Conservation (phyloP, 306 rosid genomes). For the Dicorynia guianensis region DNA sequence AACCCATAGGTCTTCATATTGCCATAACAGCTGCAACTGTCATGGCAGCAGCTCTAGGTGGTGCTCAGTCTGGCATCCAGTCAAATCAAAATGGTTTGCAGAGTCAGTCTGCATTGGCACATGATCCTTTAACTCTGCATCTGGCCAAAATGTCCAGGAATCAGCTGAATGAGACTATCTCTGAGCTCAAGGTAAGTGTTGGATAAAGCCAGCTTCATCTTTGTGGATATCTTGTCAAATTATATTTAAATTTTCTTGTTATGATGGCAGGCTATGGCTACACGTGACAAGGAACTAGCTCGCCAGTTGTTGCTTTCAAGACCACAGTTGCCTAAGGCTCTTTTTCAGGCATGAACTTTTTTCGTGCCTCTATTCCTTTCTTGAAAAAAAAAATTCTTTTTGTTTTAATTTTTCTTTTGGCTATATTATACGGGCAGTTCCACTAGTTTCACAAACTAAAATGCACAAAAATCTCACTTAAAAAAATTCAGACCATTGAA, state of each 20-base stretch:
- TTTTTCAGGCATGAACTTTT: constrained; percentile 75
- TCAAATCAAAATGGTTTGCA: constrained; percentile 59
- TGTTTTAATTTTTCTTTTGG: no score
- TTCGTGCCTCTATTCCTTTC: constrained; percentile 34
- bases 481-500: no score
- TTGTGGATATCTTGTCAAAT: constrained; percentile 22
- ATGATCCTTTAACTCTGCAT: constrained; percentile 61
- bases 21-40: constrained; percentile 88
- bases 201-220: constrained; percentile 31
- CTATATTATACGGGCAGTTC: no score
- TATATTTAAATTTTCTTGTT: constrained; percentile 32
- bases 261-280: constrained; percentile 75
- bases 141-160: constrained; percentile 58
- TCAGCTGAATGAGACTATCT: constrained; percentile 53
- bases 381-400: background rate
- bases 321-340: constrained; percentile 94
- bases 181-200: constrained; percentile 77
- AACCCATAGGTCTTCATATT: constrained; percentile 93
- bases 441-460: no score
- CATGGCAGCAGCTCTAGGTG: constrained; percentile 92
- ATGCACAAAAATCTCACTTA: no score
- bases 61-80: constrained; percentile 75
- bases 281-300: constrained; percentile 75
- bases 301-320: constrained; percentile 80
- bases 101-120: constrained; percentile 54